Evolutionary conservation across 306 rosid species (phyloP).

Genomic region (Crotalaria pallida): DNA sequence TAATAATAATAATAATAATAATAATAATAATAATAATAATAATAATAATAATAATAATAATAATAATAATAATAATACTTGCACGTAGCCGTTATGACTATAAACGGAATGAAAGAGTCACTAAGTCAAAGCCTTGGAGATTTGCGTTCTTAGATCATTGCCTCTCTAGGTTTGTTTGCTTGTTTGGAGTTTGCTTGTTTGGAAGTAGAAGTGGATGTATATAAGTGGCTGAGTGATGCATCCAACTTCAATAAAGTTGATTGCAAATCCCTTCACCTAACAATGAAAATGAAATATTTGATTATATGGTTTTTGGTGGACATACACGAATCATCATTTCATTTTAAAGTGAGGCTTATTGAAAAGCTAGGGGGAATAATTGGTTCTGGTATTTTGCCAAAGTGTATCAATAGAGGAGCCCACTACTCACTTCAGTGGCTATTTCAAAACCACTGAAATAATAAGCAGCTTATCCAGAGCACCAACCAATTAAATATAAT

Average conservation of each 20-base stretch:
- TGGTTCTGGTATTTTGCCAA: conserved; percentile 7
- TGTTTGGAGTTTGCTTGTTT: neutral
- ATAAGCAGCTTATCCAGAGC: neutral
- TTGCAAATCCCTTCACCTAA: neutral
- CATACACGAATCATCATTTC: neutral
- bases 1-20: too few species aligned
- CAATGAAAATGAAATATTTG: conserved; percentile 18
- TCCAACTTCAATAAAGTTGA: neutral
- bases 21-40: too few species aligned
- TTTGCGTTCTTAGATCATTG: conserved; percentile 10
- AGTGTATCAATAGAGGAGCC: neutral
- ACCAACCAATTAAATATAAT: neutral
- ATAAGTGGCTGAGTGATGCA: neutral
- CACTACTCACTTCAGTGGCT: conserved; percentile 20
- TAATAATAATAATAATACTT: neutral
- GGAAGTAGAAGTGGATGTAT: neutral
- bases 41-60: too few species aligned
- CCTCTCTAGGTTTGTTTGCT: neutral
- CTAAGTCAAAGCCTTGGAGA: neutral
- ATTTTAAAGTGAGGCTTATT: neutral
- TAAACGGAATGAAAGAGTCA: neutral
- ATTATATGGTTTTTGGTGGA: neutral
- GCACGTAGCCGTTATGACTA: neutral
- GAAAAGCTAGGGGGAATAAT: neutral
- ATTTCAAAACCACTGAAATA: neutral